A percentile compares a stretch with the other conserved stretches of the same genome.
Evolutionary conservation across 768 basidiomycete species (phyloP).

Genomic region (Suillus clintonianus): DNA sequence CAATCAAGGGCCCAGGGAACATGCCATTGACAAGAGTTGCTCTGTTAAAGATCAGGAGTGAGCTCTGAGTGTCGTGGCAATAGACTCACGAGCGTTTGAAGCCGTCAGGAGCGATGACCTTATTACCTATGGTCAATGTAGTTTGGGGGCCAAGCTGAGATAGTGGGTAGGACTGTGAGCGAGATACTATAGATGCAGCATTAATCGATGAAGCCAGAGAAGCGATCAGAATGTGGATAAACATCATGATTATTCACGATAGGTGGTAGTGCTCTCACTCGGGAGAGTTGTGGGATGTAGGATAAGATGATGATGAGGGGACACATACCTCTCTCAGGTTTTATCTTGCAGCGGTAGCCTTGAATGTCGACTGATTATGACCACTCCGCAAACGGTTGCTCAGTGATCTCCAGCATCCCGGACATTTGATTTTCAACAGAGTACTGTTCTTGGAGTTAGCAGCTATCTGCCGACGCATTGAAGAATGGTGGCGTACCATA

Average conservation of each 20-base stretch:
- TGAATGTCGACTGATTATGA: not conserved
- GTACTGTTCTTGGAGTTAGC: not conserved
- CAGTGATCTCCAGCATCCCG: not conserved
- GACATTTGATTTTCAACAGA: not conserved
- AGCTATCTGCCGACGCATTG: not conserved
- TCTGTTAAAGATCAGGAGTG: conserved; percentile 21
- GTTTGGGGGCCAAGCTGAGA: conserved; percentile 15
- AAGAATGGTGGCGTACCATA: not conserved
- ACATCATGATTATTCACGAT: conserved; percentile 13
- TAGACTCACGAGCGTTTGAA: conserved; percentile 38
- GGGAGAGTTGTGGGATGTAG: not conserved
- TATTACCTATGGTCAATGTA: conserved; percentile 39
- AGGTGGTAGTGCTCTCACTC: not conserved
- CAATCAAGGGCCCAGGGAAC: too few relatives aligned
- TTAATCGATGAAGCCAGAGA: conserved; percentile 9
- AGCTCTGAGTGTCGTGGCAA: not conserved
- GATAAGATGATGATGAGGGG: not conserved
- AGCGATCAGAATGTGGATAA: conserved; percentile 5
- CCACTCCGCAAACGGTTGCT: not conserved
- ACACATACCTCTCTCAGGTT: not conserved
- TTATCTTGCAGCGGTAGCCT: not conserved
- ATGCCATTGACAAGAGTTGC: conserved; percentile 43
- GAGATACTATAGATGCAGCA: conserved; percentile 22
- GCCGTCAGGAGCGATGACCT: conserved; percentile 48
- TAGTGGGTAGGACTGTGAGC: conserved; percentile 9